Evolutionary conservation across 345 rosid species (phyloP), one percentile per base, ranked within the genome.

Genomic region (Eutrema japonicum): DNA sequence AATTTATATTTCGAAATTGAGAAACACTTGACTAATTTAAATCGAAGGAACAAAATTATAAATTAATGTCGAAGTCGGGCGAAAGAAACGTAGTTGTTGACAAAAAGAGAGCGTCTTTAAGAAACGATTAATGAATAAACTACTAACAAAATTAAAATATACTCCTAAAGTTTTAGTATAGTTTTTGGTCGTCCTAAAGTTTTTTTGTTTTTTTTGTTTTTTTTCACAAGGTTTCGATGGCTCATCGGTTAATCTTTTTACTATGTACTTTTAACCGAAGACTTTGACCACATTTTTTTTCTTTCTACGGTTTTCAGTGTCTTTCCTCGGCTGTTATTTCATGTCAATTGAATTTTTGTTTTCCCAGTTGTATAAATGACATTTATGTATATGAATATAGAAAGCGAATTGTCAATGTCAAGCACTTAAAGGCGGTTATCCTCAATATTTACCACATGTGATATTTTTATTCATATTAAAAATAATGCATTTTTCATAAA

Each of bases 251-350:
- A 29, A 68, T 36, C 52, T 54, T 54, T 70, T 70, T 70, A 68
- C 79, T 46, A 76, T 69, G 60, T 47, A 70, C 75, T 76, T 76
- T 70, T 70, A 30, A 50, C 62, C 14, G 42, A 46, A 13, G 59
- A 62, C 69, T 70, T 76, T 76, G 75, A 76, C 79, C 74, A 53
- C 22, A 38, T 60, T 45, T 36, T 41, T 41, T 26, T 36, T 35
- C 46, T 58, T 58, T 66, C 54, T 68, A 59, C 54, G 62, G 61
- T 16, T 66, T 74, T 74, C 73, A 74, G 67, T 66, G 78, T 66
- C 73, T 57, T 57, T 50, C 53, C 38, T 68, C 48, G 62, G 68
- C 64, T 75, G 53, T 16, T n/a, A 36, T 60, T 74, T 50, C 2
- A 43, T 52, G 52, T 74, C 59, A 9, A n/a, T 35, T 53, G 29